These are phyloP conservation scores for Sarcodon sp. DNA, from an alignment of 768 basidiomycete genomes.

Conservation along the genomic window DNA sequence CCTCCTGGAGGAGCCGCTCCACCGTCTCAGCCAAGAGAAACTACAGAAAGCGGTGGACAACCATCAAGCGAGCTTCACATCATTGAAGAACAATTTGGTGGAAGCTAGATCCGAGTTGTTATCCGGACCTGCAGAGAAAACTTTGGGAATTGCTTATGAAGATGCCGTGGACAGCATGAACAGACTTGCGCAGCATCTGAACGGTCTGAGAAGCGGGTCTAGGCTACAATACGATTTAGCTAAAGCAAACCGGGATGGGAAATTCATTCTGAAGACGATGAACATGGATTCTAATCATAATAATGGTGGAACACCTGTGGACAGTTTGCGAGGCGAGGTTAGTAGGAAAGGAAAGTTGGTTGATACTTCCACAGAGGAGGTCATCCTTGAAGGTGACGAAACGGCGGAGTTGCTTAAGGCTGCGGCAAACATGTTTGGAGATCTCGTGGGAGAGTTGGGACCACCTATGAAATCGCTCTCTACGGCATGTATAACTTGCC, in stretches of 20 bases:
- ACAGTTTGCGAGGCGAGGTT: not conserved
- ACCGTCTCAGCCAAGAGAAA: constrained; percentile 41
- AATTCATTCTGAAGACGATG: constrained; percentile 19
- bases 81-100: constrained; percentile 70
- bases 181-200: constrained; percentile 87
- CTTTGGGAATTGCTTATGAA: constrained; percentile 53
- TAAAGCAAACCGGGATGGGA: constrained; percentile 39
- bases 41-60: constrained; percentile 71
- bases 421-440: constrained; percentile 66
- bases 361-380: constrained; percentile 2
- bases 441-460: constrained; percentile 67
- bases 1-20: constrained; percentile 59
- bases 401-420: constrained; percentile 36
- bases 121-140: constrained; percentile 17
- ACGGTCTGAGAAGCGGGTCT: constrained; percentile 77
- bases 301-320: not conserved
- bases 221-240: constrained; percentile 75
- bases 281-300: not conserved
- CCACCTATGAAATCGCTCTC: constrained; percentile 65
- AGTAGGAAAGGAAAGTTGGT: constrained; percentile 11
- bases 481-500: constrained; percentile 40
- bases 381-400: constrained; percentile 17
- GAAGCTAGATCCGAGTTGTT: constrained; percentile 87
- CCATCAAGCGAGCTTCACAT: constrained; percentile 85
- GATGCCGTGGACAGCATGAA: constrained; percentile 82